phyloP scores from a whole-genome alignment of 805 yeast genomes.

The Sugiyamaella lignohabitans region DNA sequence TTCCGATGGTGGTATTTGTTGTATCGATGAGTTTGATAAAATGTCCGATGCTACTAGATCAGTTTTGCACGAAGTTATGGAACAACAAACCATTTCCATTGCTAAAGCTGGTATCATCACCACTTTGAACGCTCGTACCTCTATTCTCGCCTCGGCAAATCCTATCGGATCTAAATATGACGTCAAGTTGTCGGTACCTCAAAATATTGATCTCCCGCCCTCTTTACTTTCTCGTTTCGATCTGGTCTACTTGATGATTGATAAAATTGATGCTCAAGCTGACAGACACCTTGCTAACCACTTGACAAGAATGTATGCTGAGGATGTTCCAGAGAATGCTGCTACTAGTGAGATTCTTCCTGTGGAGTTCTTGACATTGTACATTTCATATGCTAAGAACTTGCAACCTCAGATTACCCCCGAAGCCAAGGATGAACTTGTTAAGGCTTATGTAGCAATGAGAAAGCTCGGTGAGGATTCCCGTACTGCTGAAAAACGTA shows the following conservation, averaged over 20 bases:
- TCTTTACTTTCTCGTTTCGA: constrained; percentile 93
- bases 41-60: constrained; percentile 94
- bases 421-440: constrained; percentile 79
- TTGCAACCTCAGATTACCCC: constrained; percentile 71
- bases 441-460: constrained; percentile 86
- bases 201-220: constrained; percentile 94
- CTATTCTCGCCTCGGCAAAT: constrained; percentile 92
- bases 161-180: constrained; percentile 95
- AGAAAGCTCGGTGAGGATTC: constrained; percentile 90
- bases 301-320: constrained; percentile 60
- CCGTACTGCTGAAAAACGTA: constrained; percentile 76
- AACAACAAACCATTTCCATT: constrained; percentile 95
- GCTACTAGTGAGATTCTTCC: constrained; percentile 66
- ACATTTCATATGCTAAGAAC: constrained; percentile 89
- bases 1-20: constrained; percentile 97
- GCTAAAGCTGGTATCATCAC: constrained; percentile 99
- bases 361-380: constrained; percentile 77
- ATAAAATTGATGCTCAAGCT: constrained; percentile 78
- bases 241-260: constrained; percentile 84
- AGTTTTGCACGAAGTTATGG: constrained; percentile 98
- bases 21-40: constrained; percentile 97
- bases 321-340: constrained; percentile 69
- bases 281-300: constrained; percentile 88
- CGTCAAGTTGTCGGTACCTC: constrained; percentile 90
- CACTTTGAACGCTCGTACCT: constrained; percentile 91